phyloP scores from a whole-genome alignment of 495 filamentous ascomycete species.

The Glonium stellatum region DNA sequence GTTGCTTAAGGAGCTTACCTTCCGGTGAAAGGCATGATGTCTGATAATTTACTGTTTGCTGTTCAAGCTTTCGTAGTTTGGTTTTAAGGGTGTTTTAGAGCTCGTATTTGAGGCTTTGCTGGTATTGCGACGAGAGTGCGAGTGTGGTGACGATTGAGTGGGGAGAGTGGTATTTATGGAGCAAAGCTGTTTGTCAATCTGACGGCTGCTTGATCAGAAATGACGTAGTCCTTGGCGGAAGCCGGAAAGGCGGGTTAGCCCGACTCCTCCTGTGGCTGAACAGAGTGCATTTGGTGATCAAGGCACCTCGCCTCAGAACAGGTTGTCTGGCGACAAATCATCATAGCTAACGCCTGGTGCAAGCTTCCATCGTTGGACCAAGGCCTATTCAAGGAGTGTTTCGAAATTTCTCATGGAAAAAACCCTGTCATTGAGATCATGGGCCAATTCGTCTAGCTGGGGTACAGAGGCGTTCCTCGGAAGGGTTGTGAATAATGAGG shows the following conservation, averaged over 20 bases:
- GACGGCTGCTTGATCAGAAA: not conserved
- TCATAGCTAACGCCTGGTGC: no score
- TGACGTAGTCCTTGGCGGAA: not conserved
- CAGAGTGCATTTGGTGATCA: not conserved
- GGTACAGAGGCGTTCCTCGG: no score
- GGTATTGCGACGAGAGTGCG: not conserved
- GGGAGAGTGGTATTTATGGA: slow-evolving; percentile 1
- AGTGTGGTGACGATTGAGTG: not conserved
- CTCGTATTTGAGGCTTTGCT: no score
- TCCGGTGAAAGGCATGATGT: slow-evolving; percentile 52
- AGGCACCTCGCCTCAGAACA: not conserved
- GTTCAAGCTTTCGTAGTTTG: no score
- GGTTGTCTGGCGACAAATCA: no score
- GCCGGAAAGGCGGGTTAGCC: not conserved
- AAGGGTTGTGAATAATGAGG: no score
- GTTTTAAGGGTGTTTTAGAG: no score
- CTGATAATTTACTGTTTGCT: not conserved
- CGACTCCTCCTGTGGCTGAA: not conserved
- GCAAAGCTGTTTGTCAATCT: not conserved
- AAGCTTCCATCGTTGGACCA: no score
- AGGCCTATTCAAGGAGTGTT: no score
- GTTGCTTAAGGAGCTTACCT: slow-evolving; percentile 37
- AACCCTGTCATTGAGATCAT: no score
- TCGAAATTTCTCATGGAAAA: no score
- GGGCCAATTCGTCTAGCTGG: no score